Percentiles rank a stretch among this genome's conserved stretches.
Conservation (phyloP, 805 yeast genomes). For the Geotrichum ghanense region DNA sequence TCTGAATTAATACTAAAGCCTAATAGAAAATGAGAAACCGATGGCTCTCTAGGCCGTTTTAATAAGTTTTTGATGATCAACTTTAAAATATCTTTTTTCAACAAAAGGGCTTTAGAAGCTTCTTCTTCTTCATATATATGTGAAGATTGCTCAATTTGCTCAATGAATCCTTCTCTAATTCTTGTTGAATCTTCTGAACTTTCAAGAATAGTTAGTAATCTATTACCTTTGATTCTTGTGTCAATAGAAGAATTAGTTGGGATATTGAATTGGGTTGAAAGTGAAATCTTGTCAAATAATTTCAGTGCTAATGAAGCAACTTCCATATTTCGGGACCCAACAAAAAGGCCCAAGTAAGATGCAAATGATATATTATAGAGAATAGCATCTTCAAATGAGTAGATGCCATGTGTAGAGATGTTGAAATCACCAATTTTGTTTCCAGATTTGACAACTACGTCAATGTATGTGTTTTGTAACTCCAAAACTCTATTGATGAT, state of each 20-base stretch:
- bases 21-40: slow-evolving; percentile 62
- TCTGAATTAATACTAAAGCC: slow-evolving; percentile 54
- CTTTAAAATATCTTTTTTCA: slow-evolving; percentile 48
- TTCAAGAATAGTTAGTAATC: slow-evolving; percentile 58
- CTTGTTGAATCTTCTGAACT: slow-evolving; percentile 70
- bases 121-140: slow-evolving; percentile 28
- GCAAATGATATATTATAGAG: slow-evolving; percentile 59
- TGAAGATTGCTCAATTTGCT: slow-evolving; percentile 41
- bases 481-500: slow-evolving; percentile 14
- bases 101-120: slow-evolving; percentile 22
- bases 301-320: slow-evolving; percentile 45
- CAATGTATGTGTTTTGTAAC: slow-evolving; percentile 49
- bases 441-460: slow-evolving; percentile 33
- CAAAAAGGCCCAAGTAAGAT: slow-evolving; percentile 64
- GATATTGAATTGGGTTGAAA: slow-evolving; percentile 35
- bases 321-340: slow-evolving; percentile 41
- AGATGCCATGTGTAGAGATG: slow-evolving; percentile 47
- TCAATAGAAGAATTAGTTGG: slow-evolving; percentile 18
- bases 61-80: slow-evolving; percentile 42
- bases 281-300: slow-evolving; percentile 41
- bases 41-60: slow-evolving; percentile 26
- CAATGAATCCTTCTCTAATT: slow-evolving; percentile 60
- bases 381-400: slow-evolving; percentile 61
- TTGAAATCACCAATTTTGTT: slow-evolving; percentile 7
- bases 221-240: slow-evolving; percentile 35